A percentile compares a stretch with the other conserved stretches of the same genome.
Evolutionary conservation across 129 eudicot species (phyloP).

Genomic region (Glebionis coronaria): DNA sequence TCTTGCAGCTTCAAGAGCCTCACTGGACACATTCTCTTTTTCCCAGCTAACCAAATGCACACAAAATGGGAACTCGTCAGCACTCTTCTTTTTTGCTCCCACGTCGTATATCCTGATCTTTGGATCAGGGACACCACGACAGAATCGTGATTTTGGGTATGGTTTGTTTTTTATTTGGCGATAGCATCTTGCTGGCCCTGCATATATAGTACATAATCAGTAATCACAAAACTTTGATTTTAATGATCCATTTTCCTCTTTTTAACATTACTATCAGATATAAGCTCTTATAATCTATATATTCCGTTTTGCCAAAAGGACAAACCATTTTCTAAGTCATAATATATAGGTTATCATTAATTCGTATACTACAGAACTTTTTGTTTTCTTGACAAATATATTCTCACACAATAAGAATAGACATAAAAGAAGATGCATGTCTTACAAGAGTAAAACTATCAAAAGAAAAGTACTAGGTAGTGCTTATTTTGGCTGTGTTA

Average conservation of each 20-base stretch:
- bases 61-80: constrained; percentile 50
- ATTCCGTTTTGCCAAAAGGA: not conserved
- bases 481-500: no score
- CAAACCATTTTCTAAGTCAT: no score
- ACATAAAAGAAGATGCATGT: no score
- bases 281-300: not conserved
- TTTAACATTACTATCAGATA: not conserved
- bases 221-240: not conserved
- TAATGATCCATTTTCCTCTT: no score
- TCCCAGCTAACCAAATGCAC: constrained; percentile 60
- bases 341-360: no score
- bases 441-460: no score
- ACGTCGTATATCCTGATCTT: constrained; percentile 52
- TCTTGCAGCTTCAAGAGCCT: constrained; percentile 58
- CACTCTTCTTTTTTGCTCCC: constrained; percentile 42
- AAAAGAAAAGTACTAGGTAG: no score
- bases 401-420: no score
- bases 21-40: constrained; percentile 60
- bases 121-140: constrained; percentile 60
- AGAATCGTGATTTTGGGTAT: constrained; percentile 48
- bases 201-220: not conserved
- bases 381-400: no score
- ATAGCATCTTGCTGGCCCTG: constrained; percentile 60
- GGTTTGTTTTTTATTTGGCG: constrained; percentile 58
- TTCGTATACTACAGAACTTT: no score